Percentiles rank a stretch among this genome's conserved stretches.
Evolutionary conservation across 257 asterid species (phyloP).

Genomic region (Ocimum tenuiflorum): DNA sequence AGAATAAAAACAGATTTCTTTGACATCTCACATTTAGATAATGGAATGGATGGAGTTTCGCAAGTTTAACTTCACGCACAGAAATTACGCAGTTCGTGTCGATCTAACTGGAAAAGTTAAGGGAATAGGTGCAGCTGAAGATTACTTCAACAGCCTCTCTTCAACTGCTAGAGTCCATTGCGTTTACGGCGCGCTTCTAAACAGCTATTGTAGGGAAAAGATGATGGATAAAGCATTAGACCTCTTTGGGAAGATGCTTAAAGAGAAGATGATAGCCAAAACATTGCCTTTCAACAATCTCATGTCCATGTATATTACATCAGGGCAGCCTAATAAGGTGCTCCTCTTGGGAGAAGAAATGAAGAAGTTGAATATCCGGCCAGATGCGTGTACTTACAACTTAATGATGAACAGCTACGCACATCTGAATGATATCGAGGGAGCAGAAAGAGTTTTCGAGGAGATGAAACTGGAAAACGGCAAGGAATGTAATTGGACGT

Average conservation of each 20-base stretch:
- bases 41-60: slow-evolving; percentile 76
- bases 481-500: slow-evolving; percentile 60
- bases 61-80: slow-evolving; percentile 31
- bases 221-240: slow-evolving; percentile 50
- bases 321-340: slow-evolving; percentile 55
- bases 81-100: slow-evolving; percentile 45
- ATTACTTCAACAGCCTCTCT: slow-evolving; percentile 44
- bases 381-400: slow-evolving; percentile 51
- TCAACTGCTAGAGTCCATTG: slow-evolving; percentile 32
- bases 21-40: slow-evolving; percentile 39
- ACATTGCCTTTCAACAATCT: slow-evolving; percentile 50
- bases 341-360: slow-evolving; percentile 39
- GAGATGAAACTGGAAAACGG: slow-evolving; percentile 46
- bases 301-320: slow-evolving; percentile 50
- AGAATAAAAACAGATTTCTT: background rate
- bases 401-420: slow-evolving; percentile 57
- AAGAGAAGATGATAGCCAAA: slow-evolving; percentile 27
- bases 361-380: slow-evolving; percentile 45
- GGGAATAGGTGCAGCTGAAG: slow-evolving; percentile 68
- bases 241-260: slow-evolving; percentile 44
- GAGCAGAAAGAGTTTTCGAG: slow-evolving; percentile 61
- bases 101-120: slow-evolving; percentile 54
- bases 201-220: slow-evolving; percentile 60
- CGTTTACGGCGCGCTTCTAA: slow-evolving; percentile 61
- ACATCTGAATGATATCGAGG: slow-evolving; percentile 47